A percentile compares a stretch with the other conserved stretches of the same genome.
These are phyloP conservation scores for Candida sanyiensis DNA, from an alignment of 805 yeast species.

Conservation along the genomic window DNA sequence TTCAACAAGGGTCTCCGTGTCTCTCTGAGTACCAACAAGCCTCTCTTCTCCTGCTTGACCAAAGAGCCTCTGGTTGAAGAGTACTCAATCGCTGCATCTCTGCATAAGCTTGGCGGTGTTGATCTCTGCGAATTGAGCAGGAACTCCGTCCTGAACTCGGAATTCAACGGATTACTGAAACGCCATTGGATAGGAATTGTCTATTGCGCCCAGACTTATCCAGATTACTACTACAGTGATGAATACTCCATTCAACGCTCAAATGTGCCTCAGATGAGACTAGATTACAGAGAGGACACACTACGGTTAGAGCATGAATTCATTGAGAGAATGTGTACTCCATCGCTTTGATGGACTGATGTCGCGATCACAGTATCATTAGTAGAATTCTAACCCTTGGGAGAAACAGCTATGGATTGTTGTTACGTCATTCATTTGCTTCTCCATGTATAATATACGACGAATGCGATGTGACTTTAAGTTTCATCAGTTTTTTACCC, in stretches of 20 bases:
- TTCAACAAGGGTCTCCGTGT: constrained; percentile 24
- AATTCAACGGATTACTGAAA: constrained; percentile 22
- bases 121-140: constrained; percentile 26
- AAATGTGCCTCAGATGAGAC: constrained; percentile 26
- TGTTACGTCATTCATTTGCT: no score
- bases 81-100: constrained; percentile 24
- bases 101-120: constrained; percentile 22
- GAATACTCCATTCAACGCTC: constrained; percentile 24
- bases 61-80: constrained; percentile 28
- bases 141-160: constrained; percentile 25
- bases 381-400: no score
- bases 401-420: no score
- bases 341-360: background rate
- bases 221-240: constrained; percentile 17
- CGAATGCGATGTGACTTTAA: no score
- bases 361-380: background rate
- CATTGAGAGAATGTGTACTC: constrained; percentile 6
- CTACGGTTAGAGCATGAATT: constrained; percentile 19
- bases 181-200: constrained; percentile 27
- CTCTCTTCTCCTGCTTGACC: constrained; percentile 24
- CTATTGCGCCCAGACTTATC: constrained; percentile 7
- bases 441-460: no score
- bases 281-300: constrained; percentile 22
- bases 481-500: no score
- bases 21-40: constrained; percentile 23